phyloP scores from a whole-genome alignment of 805 yeast species.

The Metschnikowia lochheadii region DNA sequence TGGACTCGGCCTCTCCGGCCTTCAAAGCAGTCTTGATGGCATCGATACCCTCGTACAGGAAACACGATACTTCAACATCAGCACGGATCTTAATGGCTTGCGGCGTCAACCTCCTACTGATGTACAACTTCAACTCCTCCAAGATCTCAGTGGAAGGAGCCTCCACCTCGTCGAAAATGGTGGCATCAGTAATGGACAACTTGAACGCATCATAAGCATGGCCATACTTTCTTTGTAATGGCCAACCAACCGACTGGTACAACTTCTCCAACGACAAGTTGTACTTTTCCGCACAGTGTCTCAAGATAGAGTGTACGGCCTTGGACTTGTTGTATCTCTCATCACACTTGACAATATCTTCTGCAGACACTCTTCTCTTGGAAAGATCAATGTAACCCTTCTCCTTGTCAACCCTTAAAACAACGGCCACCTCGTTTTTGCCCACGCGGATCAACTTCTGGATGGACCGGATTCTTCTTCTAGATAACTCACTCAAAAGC shows the following conservation, averaged over 20 bases:
- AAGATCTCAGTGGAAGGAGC: constrained; percentile 72
- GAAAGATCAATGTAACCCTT: constrained; percentile 97
- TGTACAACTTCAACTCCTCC: constrained; percentile 82
- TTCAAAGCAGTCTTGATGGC: constrained; percentile 88
- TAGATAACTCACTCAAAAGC: constrained; percentile 86
- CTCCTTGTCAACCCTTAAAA: constrained; percentile 95
- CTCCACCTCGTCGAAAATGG: constrained; percentile 75
- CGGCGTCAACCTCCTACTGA: constrained; percentile 91
- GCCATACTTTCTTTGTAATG: constrained; percentile 89
- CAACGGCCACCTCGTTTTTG: constrained; percentile 96
- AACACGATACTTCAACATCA: constrained; percentile 97
- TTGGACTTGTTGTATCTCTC: constrained; percentile 95
- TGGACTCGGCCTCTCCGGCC: constrained; percentile 80
- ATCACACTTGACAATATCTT: constrained; percentile 95
- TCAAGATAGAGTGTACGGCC: constrained; percentile 95
- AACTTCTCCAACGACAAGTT: constrained; percentile 79
- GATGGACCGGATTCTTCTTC: constrained; percentile 97
- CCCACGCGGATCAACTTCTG: constrained; percentile 98
- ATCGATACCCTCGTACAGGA: constrained; percentile 95
- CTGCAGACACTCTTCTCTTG: constrained; percentile 96
- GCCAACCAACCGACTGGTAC: constrained; percentile 94
- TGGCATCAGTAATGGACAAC: constrained; percentile 86
- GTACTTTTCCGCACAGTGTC: constrained; percentile 98
- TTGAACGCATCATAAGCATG: constrained; percentile 98
- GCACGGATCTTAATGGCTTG: constrained; percentile 98